Evolutionary conservation across 805 yeast genomes (phyloP).

Genomic region (Suhomyces emberorum): DNA sequence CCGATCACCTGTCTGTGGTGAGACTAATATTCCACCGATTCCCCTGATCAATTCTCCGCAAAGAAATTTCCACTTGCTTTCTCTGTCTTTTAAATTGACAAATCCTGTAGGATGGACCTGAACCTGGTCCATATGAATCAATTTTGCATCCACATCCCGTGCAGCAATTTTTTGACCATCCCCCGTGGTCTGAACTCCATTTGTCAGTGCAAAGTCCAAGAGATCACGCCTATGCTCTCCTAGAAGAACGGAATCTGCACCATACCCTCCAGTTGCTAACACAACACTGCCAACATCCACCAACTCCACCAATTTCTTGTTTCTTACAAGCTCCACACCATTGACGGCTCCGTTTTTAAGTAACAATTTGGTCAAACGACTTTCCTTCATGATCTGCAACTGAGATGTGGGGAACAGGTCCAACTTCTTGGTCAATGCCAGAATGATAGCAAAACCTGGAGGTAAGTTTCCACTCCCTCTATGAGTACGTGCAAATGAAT

Average conservation of each 20-base stretch:
- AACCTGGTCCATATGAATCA: slow-evolving; percentile 56
- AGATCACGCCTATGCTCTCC: slow-evolving; percentile 46
- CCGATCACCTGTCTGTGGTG: slow-evolving; percentile 43
- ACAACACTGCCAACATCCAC: slow-evolving; percentile 30
- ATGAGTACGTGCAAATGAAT: slow-evolving; percentile 38
- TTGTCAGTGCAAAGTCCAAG: slow-evolving; percentile 49
- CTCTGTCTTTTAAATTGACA: slow-evolving; percentile 38
- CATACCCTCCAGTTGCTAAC: slow-evolving; percentile 60
- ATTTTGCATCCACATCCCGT: slow-evolving; percentile 41
- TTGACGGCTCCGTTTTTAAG: slow-evolving; percentile 28
- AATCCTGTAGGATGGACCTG: slow-evolving; percentile 67
- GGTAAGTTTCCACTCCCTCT: slow-evolving; percentile 44
- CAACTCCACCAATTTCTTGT: slow-evolving; percentile 10
- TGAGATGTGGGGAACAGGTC: slow-evolving; percentile 26
- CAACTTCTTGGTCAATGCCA: slow-evolving; percentile 39
- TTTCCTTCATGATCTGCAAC: slow-evolving; percentile 14
- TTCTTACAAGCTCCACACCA: slow-evolving; percentile 39
- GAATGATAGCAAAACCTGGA: slow-evolving; percentile 58
- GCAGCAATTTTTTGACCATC: slow-evolving; percentile 55
- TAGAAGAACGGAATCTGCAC: slow-evolving; percentile 39
- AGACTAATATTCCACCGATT: slow-evolving; percentile 53
- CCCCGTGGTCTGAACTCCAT: slow-evolving; percentile 55
- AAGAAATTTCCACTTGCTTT: slow-evolving; percentile 47
- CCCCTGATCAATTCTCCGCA: slow-evolving; percentile 63
- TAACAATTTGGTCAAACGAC: slow-evolving; percentile 15